phyloP scores from a whole-genome alignment of 257 asterid species.

The Salvia hispanica region DNA sequence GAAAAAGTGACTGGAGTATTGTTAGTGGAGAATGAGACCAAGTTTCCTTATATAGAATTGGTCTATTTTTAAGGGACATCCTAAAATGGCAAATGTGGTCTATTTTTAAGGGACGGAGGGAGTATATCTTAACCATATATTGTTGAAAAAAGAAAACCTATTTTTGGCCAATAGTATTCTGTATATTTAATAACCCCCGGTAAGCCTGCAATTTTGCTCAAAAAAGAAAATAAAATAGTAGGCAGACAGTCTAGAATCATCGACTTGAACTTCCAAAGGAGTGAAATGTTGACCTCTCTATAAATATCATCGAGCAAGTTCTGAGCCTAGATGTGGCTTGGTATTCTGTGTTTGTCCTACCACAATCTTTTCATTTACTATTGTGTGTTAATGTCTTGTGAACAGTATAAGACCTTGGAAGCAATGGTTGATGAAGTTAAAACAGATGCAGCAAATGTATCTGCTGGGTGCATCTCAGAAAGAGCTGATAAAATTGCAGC shows the following conservation, averaged over 20 bases:
- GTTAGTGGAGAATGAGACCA: no score
- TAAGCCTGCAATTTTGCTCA: constrained; percentile 22
- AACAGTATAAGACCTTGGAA: constrained; percentile 84
- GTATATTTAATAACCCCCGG: not conserved
- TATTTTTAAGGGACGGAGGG: no score
- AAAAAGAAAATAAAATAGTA: constrained; percentile 14
- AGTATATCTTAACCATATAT: no score
- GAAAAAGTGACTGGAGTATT: no score
- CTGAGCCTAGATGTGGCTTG: constrained; percentile 19
- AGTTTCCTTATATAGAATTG: no score
- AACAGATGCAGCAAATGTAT: constrained; percentile 50
- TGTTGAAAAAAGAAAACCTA: not conserved
- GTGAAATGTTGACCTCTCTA: constrained; percentile 19
- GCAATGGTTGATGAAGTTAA: constrained; percentile 66
- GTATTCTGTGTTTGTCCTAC: constrained; percentile 16
- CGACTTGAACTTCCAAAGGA: constrained; percentile 3
- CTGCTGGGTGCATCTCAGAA: constrained; percentile 48
- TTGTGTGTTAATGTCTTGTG: constrained; percentile 34
- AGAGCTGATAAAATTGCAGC: constrained; percentile 57
- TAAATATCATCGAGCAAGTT: constrained; percentile 18
- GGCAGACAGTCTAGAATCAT: constrained; percentile 15
- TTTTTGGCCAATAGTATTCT: not conserved
- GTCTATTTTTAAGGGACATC: no score
- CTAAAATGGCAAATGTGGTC: no score
- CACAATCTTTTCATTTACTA: constrained; percentile 13